phyloP scores from a whole-genome alignment of 768 basidiomycete species.

The Russula ochroleuca region DNA sequence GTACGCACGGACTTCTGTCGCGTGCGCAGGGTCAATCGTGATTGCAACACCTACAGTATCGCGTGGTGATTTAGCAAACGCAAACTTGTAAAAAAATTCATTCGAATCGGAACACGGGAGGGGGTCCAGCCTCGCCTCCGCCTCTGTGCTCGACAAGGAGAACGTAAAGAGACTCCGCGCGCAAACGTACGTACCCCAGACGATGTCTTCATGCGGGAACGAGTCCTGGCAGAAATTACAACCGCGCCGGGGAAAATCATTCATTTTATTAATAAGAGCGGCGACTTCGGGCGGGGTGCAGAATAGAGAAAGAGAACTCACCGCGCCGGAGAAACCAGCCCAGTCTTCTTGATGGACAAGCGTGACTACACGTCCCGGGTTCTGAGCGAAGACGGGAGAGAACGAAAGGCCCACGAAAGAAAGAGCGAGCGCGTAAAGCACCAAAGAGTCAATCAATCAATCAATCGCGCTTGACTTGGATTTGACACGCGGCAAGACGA shows the following conservation, averaged over 20 bases:
- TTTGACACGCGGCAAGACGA: too few relatives aligned
- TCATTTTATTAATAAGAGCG: too few relatives aligned
- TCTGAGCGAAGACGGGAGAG: conserved; percentile 45
- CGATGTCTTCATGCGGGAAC: conserved; percentile 68
- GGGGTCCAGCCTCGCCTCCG: background rate
- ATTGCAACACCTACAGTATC: conserved; percentile 66
- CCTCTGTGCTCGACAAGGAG: too few relatives aligned
- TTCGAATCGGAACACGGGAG: background rate
- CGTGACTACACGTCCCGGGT: conserved; percentile 86
- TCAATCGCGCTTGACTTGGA: background rate
- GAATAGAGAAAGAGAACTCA: conserved; percentile 35
- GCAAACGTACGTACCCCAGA: conserved; percentile 65
- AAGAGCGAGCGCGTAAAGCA: background rate
- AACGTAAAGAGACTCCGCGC: background rate
- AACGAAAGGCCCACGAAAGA: too few relatives aligned
- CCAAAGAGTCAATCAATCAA: background rate
- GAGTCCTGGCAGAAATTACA: conserved; percentile 38
- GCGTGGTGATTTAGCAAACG: background rate
- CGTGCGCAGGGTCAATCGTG: conserved; percentile 75
- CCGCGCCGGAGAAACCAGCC: conserved; percentile 67
- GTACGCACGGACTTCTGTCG: conserved; percentile 74
- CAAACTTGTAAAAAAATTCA: too few relatives aligned
- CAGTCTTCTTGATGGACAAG: conserved; percentile 86
- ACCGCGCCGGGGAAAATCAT: background rate
- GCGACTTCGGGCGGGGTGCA: background rate